Evolutionary conservation across 257 asterid species (phyloP).

Genomic region (Pogostemon cablin): DNA sequence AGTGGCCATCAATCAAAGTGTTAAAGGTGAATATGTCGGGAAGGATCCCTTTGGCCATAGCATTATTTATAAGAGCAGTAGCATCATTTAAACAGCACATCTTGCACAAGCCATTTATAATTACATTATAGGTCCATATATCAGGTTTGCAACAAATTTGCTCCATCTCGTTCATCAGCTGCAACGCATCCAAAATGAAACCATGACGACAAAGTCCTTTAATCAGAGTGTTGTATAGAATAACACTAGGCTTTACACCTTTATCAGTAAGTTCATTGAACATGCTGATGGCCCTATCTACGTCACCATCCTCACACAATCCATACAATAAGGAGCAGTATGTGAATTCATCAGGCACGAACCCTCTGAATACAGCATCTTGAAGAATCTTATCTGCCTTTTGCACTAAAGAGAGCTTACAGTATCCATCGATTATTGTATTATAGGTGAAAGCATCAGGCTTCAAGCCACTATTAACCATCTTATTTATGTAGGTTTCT

Average conservation of each 20-base stretch:
- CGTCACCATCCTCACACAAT: constrained; percentile 72
- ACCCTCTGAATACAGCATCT: constrained; percentile 74
- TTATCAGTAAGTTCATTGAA: constrained; percentile 56
- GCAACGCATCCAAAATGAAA: constrained; percentile 68
- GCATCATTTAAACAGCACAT: constrained; percentile 81
- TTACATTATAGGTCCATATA: constrained; percentile 80
- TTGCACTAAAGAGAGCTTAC: constrained; percentile 66
- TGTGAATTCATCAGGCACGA: constrained; percentile 80
- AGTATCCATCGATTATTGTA: constrained; percentile 75
- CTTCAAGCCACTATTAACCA: constrained; percentile 72
- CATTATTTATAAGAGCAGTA: constrained; percentile 57
- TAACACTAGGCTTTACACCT: constrained; percentile 57
- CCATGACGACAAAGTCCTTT: constrained; percentile 74
- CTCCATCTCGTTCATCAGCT: constrained; percentile 73
- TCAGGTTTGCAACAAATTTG: constrained; percentile 68
- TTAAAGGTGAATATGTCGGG: constrained; percentile 91
- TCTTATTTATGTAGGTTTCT: constrained; percentile 68
- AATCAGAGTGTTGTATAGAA: constrained; percentile 67
- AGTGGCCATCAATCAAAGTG: constrained; percentile 85
- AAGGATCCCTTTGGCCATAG: constrained; percentile 60
- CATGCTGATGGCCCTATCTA: constrained; percentile 59
- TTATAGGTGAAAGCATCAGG: constrained; percentile 88
- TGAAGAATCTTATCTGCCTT: constrained; percentile 66
- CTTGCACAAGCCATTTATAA: constrained; percentile 82
- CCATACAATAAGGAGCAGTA: constrained; percentile 75